A percentile compares a stretch with the other conserved stretches of the same genome.
phyloP scores from a whole-genome alignment of 768 basidiomycete genomes.

The Saitozyma podzolica region DNA sequence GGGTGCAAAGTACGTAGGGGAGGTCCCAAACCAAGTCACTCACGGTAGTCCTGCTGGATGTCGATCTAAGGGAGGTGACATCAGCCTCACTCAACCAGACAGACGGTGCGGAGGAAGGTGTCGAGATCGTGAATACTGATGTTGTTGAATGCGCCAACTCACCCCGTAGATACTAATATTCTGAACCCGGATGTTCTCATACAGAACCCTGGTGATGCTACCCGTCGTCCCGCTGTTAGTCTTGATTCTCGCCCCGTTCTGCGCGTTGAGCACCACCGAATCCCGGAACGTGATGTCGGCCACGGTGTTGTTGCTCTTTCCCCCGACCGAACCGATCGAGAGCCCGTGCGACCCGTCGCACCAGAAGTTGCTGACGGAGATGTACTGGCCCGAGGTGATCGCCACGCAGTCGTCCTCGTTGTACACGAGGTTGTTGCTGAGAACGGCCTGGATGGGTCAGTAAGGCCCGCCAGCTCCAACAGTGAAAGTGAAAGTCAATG shows the following conservation, averaged over 20 bases:
- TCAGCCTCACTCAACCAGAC: too few relatives aligned
- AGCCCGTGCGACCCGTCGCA: background rate
- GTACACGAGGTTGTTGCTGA: constrained; percentile 1
- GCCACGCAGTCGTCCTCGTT: constrained; percentile 5
- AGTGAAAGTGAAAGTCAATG: background rate
- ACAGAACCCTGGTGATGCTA: background rate
- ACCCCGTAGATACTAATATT: constrained; percentile 1
- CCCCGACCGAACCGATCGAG: background rate
- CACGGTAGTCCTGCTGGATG: constrained; percentile 6
- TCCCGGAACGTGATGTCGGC: background rate
- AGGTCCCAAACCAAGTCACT: too few relatives aligned
- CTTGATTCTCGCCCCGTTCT: background rate
- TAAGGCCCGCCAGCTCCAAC: too few relatives aligned
- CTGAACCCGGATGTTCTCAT: background rate
- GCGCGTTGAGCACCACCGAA: background rate
- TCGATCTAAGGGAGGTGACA: background rate
- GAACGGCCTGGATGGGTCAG: background rate
- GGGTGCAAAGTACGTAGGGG: too few relatives aligned
- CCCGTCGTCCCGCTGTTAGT: background rate
- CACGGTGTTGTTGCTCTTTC: background rate
- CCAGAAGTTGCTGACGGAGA: background rate
- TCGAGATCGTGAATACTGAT: too few relatives aligned
- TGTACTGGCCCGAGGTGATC: background rate
- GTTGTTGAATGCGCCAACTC: too few relatives aligned
- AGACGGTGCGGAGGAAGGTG: too few relatives aligned